Conservation (phyloP, 495 filamentous ascomycete genomes). For the Hypoxylon cercidicola region DNA sequence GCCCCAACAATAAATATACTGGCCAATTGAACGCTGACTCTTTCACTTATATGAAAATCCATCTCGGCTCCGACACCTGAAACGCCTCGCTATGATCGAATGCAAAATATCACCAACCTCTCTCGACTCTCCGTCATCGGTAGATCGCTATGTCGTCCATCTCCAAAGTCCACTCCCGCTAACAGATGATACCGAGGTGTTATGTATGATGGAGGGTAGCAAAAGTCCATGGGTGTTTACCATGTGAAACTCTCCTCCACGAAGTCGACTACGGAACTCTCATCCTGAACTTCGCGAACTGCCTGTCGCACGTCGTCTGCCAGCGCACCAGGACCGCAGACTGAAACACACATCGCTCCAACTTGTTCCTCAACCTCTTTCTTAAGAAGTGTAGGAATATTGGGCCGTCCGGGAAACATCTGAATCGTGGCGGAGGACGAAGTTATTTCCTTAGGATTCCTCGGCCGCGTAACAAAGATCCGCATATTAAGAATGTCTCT, state of each 20-base stretch:
- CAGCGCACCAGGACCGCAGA: slow-evolving; percentile 86
- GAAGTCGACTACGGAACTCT: slow-evolving; percentile 75
- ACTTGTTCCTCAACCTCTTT: slow-evolving; percentile 80
- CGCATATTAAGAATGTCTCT: slow-evolving; percentile 82
- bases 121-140: not conserved
- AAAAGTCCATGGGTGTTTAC: slow-evolving; percentile 54
- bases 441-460: slow-evolving; percentile 75
- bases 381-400: slow-evolving; percentile 77
- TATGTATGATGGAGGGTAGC: not conserved
- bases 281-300: slow-evolving; percentile 71
- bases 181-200: not conserved
- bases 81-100: slow-evolving; percentile 34
- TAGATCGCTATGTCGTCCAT: not conserved
- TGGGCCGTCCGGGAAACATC: slow-evolving; percentile 85
- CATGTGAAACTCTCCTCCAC: slow-evolving; percentile 91
- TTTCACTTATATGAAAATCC: slow-evolving; percentile 2
- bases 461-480: slow-evolving; percentile 87
- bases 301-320: slow-evolving; percentile 85
- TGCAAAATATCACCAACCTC: slow-evolving; percentile 12
- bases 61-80: not conserved
- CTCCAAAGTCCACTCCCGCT: not conserved
- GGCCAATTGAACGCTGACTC: not conserved
- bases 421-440: slow-evolving; percentile 78
- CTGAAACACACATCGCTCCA: slow-evolving; percentile 89
- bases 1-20: not conserved